Evolutionary conservation across 75 land plant genomes (phyloP).

Genomic region (Selaginella moellendorffii): DNA sequence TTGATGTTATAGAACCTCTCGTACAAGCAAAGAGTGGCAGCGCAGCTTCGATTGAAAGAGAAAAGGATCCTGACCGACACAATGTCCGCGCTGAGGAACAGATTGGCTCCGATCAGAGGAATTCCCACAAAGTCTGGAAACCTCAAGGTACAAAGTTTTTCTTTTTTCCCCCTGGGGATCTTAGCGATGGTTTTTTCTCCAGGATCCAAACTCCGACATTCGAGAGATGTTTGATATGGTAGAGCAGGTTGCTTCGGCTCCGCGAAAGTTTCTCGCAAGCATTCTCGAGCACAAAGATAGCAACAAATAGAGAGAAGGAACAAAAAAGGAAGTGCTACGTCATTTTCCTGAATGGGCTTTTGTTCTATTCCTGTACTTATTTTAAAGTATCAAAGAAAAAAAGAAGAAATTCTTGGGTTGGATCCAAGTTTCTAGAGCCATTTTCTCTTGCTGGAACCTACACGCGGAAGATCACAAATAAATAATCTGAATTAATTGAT

Average conservation of each 20-base stretch:
- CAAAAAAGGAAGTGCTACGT: too few relatives aligned
- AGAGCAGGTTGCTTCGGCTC: conserved; percentile 34
- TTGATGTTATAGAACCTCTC: conserved; percentile 14
- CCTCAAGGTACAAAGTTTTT: conserved; percentile 16
- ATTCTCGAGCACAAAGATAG: conserved; percentile 14
- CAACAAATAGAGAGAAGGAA: too few relatives aligned
- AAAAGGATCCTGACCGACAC: conserved; percentile 25
- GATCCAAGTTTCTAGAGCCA: too few relatives aligned
- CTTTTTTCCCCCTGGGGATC: neutral
- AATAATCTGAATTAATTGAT: too few relatives aligned
- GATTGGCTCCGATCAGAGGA: conserved; percentile 31
- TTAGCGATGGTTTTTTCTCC: conserved; percentile 13
- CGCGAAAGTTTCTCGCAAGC: conserved; percentile 21
- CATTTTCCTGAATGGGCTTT: too few relatives aligned
- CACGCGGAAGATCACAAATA: too few relatives aligned
- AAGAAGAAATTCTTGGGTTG: too few relatives aligned
- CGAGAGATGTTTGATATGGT: conserved; percentile 32
- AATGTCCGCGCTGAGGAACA: conserved; percentile 28
- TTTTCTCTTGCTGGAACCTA: too few relatives aligned
- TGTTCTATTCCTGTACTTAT: too few relatives aligned
- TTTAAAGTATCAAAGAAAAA: too few relatives aligned
- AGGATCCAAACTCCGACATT: conserved; percentile 33
- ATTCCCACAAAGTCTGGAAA: conserved; percentile 28
- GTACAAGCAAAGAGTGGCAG: conserved; percentile 24
- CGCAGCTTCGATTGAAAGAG: conserved; percentile 23